Evolutionary conservation across 768 basidiomycete genomes (phyloP).

Genomic region (Termitomyces heimii): DNA sequence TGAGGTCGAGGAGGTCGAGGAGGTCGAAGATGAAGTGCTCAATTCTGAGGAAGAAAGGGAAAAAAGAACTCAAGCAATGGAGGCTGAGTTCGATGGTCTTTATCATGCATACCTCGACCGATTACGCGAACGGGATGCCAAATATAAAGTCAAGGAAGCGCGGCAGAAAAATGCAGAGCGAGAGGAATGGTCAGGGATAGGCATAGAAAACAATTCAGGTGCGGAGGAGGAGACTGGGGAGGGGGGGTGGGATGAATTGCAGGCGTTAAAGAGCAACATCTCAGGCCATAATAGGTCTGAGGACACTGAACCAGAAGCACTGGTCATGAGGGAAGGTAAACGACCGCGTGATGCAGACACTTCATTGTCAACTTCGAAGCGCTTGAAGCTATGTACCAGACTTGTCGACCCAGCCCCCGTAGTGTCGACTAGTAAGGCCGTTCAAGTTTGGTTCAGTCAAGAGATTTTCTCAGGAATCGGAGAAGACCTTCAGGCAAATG

Average conservation of each 20-base stretch:
- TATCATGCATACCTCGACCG: slow-evolving; percentile 85
- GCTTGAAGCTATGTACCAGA: slow-evolving; percentile 44
- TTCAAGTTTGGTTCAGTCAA: slow-evolving; percentile 95
- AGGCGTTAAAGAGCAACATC: slow-evolving; percentile 45
- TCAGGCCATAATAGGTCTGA: slow-evolving; percentile 51
- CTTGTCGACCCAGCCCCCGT: slow-evolving; percentile 31
- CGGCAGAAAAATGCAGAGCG: slow-evolving; percentile 66
- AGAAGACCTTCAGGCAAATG: slow-evolving; percentile 23
- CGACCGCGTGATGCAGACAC: slow-evolving; percentile 31
- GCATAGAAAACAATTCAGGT: slow-evolving; percentile 15
- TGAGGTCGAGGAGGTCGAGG: slow-evolving; percentile 17
- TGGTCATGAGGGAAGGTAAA: slow-evolving; percentile 24
- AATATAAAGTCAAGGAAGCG: slow-evolving; percentile 78
- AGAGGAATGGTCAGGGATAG: slow-evolving; percentile 81
- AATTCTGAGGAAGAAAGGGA: slow-evolving; percentile 71
- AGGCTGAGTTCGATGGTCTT: slow-evolving; percentile 82
- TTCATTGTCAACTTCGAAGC: slow-evolving; percentile 35
- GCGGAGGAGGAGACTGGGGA: slow-evolving; percentile 38
- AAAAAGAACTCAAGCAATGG: slow-evolving; percentile 53
- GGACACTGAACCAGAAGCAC: slow-evolving; percentile 28
- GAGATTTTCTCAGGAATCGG: slow-evolving; percentile 74
- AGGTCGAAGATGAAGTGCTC: slow-evolving; percentile 34
- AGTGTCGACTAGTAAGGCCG: slow-evolving; percentile 41
- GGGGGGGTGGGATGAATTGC: slow-evolving; percentile 71
- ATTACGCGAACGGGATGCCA: slow-evolving; percentile 78